Conservation (phyloP, 345 rosid genomes). For the Noccaea bulbosa region DNA sequence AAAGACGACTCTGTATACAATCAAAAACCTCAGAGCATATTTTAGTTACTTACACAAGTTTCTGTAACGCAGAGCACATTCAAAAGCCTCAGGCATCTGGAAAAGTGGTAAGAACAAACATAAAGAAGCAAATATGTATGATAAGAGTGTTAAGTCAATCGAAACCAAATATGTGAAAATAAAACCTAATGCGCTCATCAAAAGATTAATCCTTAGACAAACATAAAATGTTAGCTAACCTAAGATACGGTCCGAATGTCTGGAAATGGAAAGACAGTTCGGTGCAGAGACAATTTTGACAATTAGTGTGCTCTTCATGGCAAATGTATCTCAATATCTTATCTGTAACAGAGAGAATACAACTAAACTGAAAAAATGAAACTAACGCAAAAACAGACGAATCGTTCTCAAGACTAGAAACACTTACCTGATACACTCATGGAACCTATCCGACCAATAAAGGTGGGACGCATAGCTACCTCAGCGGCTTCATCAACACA, state of each 20-base stretch:
- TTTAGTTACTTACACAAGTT: slow-evolving; percentile 63
- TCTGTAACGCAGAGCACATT: slow-evolving; percentile 73
- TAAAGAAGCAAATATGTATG: slow-evolving; percentile 17
- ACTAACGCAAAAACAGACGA: background rate
- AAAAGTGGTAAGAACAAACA: slow-evolving; percentile 32
- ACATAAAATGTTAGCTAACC: slow-evolving; percentile 46
- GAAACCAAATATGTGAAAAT: slow-evolving; percentile 3
- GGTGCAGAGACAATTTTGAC: slow-evolving; percentile 43
- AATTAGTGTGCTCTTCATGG: slow-evolving; percentile 46
- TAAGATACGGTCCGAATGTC: slow-evolving; percentile 60
- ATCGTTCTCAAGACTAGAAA: slow-evolving; percentile 4
- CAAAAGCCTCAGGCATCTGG: slow-evolving; percentile 84
- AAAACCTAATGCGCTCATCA: background rate
- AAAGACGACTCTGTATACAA: slow-evolving; percentile 8
- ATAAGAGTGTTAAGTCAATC: slow-evolving; percentile 1
- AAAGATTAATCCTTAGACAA: background rate
- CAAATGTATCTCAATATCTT: slow-evolving; percentile 58
- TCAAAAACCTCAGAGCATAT: slow-evolving; percentile 7
- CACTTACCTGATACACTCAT: slow-evolving; percentile 62
- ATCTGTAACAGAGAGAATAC: slow-evolving; percentile 48
- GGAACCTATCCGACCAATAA: slow-evolving; percentile 58
- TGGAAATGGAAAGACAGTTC: slow-evolving; percentile 70
- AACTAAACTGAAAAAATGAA: slow-evolving; percentile 19
- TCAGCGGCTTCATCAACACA: slow-evolving; percentile 91
- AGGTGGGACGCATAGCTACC: slow-evolving; percentile 68